Conservation (phyloP, 2,329 filamentous ascomycete species). For the Pestalotiopsis sp. region DNA sequence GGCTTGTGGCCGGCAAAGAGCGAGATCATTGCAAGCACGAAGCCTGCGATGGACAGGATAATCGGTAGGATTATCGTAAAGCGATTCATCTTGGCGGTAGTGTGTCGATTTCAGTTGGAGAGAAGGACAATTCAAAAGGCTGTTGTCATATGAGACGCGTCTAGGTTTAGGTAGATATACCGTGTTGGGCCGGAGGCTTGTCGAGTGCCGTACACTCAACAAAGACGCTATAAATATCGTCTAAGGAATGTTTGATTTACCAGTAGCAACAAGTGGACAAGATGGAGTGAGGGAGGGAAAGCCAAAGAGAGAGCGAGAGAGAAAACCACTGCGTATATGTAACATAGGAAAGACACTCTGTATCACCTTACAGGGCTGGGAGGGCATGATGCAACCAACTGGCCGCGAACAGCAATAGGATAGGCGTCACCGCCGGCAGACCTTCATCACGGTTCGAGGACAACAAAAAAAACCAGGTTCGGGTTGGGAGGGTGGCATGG, state of each 20-base stretch:
- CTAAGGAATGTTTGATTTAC: neutral
- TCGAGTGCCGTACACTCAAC: neutral
- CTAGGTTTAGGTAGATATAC: neutral
- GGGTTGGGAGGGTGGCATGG: neutral
- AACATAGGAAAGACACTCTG: neutral
- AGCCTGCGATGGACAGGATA: conserved; percentile 35
- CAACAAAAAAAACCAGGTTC: conserved; percentile 2
- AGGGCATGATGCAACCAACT: neutral
- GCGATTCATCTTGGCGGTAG: conserved; percentile 8
- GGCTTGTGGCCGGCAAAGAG: conserved; percentile 41
- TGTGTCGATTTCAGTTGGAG: neutral
- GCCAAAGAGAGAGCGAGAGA: neutral
- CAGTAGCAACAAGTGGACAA: neutral
- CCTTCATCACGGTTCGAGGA: neutral
- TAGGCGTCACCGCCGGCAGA: neutral
- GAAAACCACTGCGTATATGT: neutral
- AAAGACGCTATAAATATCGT: neutral
- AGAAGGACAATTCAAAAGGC: neutral
- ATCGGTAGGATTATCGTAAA: conserved; percentile 30
- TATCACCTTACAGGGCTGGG: neutral
- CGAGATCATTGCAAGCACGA: conserved; percentile 38
- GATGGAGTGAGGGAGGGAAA: neutral
- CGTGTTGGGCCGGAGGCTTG: neutral
- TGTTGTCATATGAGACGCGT: no score
- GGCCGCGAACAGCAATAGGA: neutral